Base-by-base conservation (phyloP, 1,139 yeast species). In the Scheffersomyces titani region DNA sequence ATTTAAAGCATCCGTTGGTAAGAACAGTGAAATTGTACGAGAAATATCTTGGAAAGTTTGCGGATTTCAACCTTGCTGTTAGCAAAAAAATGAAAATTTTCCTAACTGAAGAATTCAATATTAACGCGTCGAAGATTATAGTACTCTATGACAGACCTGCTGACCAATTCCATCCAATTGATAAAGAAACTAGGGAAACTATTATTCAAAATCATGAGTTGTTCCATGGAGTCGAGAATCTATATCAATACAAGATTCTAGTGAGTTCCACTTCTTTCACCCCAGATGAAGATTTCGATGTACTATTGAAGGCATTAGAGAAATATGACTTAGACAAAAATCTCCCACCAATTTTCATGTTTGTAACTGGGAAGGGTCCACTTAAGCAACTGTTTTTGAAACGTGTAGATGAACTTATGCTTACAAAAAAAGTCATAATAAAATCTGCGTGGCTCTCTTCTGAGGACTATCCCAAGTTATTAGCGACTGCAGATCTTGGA, bases 321-420 rank as follows among this genome's bases (percentile, higher is more conserved):
- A 61, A 71, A 18, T 88, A 91, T 63, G 71, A 52, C n/a, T 47
- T 44, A 9, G 47, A 49, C 3, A 50, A 55, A 53, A 54, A 60
- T 0, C 64, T 78, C 2, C 88, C 90, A 0, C 82, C 81, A 3
- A 64, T 94, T 1, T 72, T 86, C 46, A 83, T 92, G 55, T 74
- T 93, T 21, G 88, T 96, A 21, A 96, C 99, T 0, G 99, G 99
- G 0, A 94, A 93, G 68, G 99, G 99, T 0, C 99, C 99, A 0
- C 69, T 90, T 73, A 85, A 84, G 60, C 62, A 70, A 1, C 67
- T 78, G 4, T 88, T 86, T 62, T 67, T 83, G 5, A 65, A 76
- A n/a, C 74, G 77, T 54, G 85, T 88, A 1, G 63, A 73, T 5
- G 67, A 72, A 11, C 74, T 84, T 22, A 64, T 78, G 22, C 80